Percentiles rank a stretch among this genome's conserved stretches.
These are phyloP conservation scores for Geum urbanum DNA, from an alignment of 306 rosid species.

Conservation along the genomic window DNA sequence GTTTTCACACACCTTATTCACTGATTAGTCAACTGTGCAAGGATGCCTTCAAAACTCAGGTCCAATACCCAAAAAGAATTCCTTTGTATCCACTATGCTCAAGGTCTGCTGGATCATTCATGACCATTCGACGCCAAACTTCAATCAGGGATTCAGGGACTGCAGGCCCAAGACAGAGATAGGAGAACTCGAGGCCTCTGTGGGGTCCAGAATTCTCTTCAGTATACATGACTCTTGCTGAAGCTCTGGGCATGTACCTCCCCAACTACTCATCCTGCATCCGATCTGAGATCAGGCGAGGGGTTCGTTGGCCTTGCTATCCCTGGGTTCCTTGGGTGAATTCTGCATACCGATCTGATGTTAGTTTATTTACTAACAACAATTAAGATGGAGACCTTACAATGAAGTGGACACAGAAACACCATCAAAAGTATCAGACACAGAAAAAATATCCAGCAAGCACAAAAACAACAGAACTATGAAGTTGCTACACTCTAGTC, in stretches of 20 bases:
- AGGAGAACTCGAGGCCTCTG: constrained; percentile 13
- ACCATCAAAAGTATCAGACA: background rate
- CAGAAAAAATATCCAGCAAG: background rate
- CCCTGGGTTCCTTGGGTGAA: constrained; percentile 68
- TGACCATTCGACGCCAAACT: constrained; percentile 32
- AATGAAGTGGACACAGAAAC: background rate
- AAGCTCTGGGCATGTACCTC: constrained; percentile 50
- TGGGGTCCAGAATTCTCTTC: constrained; percentile 56
- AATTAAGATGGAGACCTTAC: background rate
- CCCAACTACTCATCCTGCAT: constrained; percentile 33
- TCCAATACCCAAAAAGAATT: constrained; percentile 77
- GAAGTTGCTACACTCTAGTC: background rate
- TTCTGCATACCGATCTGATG: constrained; percentile 76
- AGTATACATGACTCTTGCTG: constrained; percentile 85
- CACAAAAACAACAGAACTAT: background rate
- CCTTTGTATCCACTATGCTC: constrained; percentile 49
- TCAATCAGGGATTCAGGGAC: constrained; percentile 1
- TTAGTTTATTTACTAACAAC: background rate
- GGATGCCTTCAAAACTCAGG: constrained; percentile 61
- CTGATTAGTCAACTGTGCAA: constrained; percentile 57
- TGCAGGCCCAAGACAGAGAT: constrained; percentile 7
- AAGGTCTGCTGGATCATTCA: constrained; percentile 1
- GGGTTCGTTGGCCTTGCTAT: constrained; percentile 66
- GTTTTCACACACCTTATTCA: constrained; percentile 57
- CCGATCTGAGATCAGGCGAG: constrained; percentile 34